Conservation (phyloP, 306 rosid species). For the Adenanthera pavonina region DNA sequence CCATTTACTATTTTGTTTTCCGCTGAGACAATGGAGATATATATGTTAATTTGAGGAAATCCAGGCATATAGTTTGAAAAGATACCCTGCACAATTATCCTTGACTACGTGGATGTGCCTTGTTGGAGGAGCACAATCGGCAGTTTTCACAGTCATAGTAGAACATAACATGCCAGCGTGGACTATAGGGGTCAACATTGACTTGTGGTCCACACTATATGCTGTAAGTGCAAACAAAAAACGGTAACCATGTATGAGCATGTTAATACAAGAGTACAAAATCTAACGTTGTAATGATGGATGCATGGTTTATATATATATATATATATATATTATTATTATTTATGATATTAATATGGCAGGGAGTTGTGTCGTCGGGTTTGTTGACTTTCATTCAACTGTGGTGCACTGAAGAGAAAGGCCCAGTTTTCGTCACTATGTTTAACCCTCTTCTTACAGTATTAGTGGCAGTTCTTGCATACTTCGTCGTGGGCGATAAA, state of each 20-base stretch:
- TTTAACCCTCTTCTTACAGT: conserved; percentile 68
- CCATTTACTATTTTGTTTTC: neutral
- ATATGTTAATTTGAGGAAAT: neutral
- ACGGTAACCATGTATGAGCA: neutral
- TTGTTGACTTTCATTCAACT: conserved; percentile 63
- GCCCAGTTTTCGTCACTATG: conserved; percentile 88
- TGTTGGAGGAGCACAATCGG: conserved; percentile 76
- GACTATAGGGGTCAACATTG: conserved; percentile 65
- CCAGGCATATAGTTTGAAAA: conserved; percentile 57
- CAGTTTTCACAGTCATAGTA: conserved; percentile 54
- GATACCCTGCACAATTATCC: conserved; percentile 64
- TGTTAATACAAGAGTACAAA: neutral
- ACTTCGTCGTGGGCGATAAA: conserved; percentile 76
- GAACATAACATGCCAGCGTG: conserved; percentile 64
- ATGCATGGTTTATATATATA: no score
- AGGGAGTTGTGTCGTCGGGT: conserved; percentile 74
- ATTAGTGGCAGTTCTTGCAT: conserved; percentile 70
- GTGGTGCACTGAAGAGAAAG: conserved; percentile 73
- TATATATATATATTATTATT: no score
- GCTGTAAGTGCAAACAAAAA: conserved; percentile 54
- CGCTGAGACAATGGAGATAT: neutral
- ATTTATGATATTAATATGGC: conserved; percentile 1
- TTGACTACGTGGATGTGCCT: conserved; percentile 78
- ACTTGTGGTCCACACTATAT: conserved; percentile 71
- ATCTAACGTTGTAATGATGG: neutral